These are phyloP conservation scores for Mucor mucedo DNA, from an alignment of 371 early-diverging fungal genomes.

Conservation along the genomic window DNA sequence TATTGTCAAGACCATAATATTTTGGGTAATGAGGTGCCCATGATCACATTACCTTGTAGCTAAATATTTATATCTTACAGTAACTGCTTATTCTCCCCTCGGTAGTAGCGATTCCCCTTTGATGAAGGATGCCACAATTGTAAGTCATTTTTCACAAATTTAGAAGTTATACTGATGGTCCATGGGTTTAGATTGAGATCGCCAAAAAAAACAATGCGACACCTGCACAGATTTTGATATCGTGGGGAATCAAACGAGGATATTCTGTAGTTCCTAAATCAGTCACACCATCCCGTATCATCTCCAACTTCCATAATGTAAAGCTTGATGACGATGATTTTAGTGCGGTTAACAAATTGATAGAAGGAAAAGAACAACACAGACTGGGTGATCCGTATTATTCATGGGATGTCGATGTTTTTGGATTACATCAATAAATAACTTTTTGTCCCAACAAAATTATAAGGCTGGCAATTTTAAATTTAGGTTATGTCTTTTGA, in stretches of 20 bases:
- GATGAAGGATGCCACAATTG: constrained; percentile 29
- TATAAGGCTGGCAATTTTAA: no score
- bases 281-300: constrained; percentile 39
- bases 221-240: constrained; percentile 74
- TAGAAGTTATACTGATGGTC: not conserved
- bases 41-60: not conserved
- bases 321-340: constrained; percentile 24
- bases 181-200: constrained; percentile 39
- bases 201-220: constrained; percentile 66
- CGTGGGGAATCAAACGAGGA: constrained; percentile 73
- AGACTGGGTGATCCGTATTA: constrained; percentile 24
- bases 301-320: constrained; percentile 35
- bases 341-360: constrained; percentile 15
- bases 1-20: constrained; percentile 37
- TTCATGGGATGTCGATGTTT: constrained; percentile 26
- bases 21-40: constrained; percentile 16
- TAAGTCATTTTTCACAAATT: constrained; percentile 8
- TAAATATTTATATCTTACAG: constrained; percentile 2
- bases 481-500: no score
- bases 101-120: constrained; percentile 40
- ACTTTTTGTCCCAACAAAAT: no score
- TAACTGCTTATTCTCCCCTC: constrained; percentile 47
- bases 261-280: constrained; percentile 57
- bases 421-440: constrained; percentile 15
- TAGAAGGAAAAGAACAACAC: constrained; percentile 7